phyloP scores from a whole-genome alignment of 2,329 filamentous ascomycete species.

The Aspergillus versicolor region DNA sequence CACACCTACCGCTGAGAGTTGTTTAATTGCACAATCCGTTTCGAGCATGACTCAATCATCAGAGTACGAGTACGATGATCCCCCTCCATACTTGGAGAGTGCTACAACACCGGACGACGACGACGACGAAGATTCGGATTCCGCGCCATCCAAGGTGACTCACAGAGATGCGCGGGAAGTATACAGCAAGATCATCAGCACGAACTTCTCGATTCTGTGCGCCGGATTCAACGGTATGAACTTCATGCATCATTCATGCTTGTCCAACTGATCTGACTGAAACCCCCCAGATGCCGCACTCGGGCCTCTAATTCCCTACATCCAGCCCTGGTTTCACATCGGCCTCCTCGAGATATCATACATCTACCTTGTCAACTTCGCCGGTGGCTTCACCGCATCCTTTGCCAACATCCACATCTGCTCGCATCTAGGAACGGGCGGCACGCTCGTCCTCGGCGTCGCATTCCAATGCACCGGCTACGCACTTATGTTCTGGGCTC shows the following conservation, averaged over 20 bases:
- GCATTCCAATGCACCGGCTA: constrained; percentile 21
- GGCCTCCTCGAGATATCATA: constrained; percentile 23
- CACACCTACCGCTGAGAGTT: too few relatives aligned
- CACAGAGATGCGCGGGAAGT: constrained; percentile 19
- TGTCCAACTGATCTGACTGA: not conserved
- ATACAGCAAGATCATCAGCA: constrained; percentile 19
- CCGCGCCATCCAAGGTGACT: not conserved
- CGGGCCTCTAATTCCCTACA: constrained; percentile 26
- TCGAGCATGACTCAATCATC: not conserved
- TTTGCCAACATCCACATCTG: constrained; percentile 27
- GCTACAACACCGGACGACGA: not conserved
- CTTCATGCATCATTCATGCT: not conserved
- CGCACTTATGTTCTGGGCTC: constrained; percentile 24
- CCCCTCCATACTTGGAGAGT: constrained; percentile 1
- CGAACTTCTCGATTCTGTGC: constrained; percentile 20
- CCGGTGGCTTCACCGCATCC: constrained; percentile 21
- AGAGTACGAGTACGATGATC: constrained; percentile 2
- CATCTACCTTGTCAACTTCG: constrained; percentile 25
- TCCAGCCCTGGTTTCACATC: constrained; percentile 23
- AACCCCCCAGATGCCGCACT: constrained; percentile 19
- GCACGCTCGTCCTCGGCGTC: constrained; percentile 22
- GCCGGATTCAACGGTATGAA: constrained; percentile 23
- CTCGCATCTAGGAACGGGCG: constrained; percentile 22
- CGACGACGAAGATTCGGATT: constrained; percentile 1
- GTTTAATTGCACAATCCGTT: not conserved